Evolutionary conservation across 148 eudicot species (phyloP).

Genomic region (Dysphania ambrosioides): DNA sequence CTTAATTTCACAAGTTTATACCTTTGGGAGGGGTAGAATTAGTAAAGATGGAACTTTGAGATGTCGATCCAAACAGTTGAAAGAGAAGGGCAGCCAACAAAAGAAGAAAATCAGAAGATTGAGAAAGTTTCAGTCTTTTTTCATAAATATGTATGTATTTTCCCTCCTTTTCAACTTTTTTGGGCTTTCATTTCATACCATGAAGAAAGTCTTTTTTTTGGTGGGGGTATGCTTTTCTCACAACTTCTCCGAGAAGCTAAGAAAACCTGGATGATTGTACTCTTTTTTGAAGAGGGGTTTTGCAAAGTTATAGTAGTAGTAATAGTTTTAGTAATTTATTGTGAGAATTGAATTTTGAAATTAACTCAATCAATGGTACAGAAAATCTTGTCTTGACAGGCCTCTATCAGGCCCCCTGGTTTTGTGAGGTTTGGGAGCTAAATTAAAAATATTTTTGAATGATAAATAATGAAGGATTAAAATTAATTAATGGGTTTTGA

Average conservation of each 20-base stretch:
- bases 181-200: constrained; percentile 22
- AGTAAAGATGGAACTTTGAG: neutral
- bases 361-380: constrained; percentile 32
- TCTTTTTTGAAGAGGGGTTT: neutral
- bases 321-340: constrained; percentile 13
- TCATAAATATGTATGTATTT: constrained; percentile 14
- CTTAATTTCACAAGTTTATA: constrained; percentile 5
- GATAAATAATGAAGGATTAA: constrained; percentile 6
- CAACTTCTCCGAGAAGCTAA: constrained; percentile 41
- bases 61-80: constrained; percentile 13
- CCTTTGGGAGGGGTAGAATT: neutral
- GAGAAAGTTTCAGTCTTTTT: constrained; percentile 20
- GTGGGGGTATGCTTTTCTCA: constrained; percentile 21
- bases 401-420: constrained; percentile 27
- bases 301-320: constrained; percentile 5
- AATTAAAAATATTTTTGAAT: constrained; percentile 10
- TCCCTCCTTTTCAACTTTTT: constrained; percentile 6
- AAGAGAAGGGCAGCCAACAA: constrained; percentile 2
- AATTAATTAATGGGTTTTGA: constrained; percentile 15
- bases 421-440: constrained; percentile 20
- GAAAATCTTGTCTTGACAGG: constrained; percentile 56
- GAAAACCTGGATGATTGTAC: constrained; percentile 37
- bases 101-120: constrained; percentile 8
- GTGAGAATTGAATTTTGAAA: constrained; percentile 36
- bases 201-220: constrained; percentile 9